Percentiles rank a stretch among this genome's conserved stretches.
These are phyloP conservation scores for Achaetomiella virescens DNA, from an alignment of 495 filamentous ascomycete species.

Conservation along the genomic window DNA sequence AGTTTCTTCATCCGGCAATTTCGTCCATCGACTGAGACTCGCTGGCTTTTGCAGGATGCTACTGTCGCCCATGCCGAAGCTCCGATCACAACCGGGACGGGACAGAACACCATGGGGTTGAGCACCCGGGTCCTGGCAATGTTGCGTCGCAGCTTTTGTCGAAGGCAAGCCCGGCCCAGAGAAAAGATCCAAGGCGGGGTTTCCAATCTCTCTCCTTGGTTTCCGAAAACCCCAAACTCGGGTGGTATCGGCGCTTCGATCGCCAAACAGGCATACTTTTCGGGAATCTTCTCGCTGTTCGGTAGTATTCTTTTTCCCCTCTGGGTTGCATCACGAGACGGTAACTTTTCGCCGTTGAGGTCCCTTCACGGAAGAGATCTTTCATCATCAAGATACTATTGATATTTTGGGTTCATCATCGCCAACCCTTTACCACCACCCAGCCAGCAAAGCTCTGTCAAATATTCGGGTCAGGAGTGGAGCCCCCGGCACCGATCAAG, in stretches of 20 bases:
- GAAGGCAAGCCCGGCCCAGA: slow-evolving; percentile 2
- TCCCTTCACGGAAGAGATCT: too few species aligned
- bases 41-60: background rate
- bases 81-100: background rate
- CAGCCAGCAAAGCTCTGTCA: too few species aligned
- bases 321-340: background rate
- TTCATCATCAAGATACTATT: background rate
- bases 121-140: background rate
- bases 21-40: background rate
- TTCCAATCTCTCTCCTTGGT: background rate
- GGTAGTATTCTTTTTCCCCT: background rate
- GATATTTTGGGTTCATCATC: too few species aligned
- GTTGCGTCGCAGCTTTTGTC: background rate
- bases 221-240: background rate
- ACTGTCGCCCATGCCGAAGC: background rate
- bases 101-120: background rate
- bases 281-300: background rate
- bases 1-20: background rate
- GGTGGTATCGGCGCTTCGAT: slow-evolving; percentile 5
- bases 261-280: background rate
- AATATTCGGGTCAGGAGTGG: too few species aligned
- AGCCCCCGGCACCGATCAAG: background rate
- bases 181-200: background rate
- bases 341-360: background rate
- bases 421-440: too few species aligned